phyloP scores from a whole-genome alignment of 225 moss, liverwort and hornwort species.

The Pseudisothecium myosuroides region DNA sequence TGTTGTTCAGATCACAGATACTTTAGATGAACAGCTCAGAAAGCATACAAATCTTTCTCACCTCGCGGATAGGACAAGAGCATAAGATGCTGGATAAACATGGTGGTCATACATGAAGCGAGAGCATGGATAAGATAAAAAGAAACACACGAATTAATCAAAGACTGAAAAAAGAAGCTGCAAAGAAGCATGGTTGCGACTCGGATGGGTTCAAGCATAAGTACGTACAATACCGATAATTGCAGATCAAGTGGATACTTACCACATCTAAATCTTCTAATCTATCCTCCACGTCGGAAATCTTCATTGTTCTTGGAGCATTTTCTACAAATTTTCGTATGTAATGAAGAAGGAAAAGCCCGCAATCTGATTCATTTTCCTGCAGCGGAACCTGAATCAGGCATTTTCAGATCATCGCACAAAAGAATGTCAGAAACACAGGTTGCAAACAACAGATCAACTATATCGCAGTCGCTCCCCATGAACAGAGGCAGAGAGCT shows the following conservation, averaged over 20 bases:
- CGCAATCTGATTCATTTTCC: constrained; percentile 91
- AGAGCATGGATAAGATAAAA: not conserved
- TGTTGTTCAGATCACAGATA: not conserved
- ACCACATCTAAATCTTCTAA: constrained; percentile 27
- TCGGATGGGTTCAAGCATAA: not conserved
- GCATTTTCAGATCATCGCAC: not conserved
- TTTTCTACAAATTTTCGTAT: constrained; percentile 49
- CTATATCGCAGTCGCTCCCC: not conserved
- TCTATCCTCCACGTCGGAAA: constrained; percentile 35
- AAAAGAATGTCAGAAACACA: not conserved
- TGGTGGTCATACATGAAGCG: not conserved
- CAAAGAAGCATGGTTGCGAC: not conserved
- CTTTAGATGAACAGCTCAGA: not conserved
- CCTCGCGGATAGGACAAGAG: not conserved
- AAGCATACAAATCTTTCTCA: not conserved
- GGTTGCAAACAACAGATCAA: not conserved
- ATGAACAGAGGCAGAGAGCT: not conserved
- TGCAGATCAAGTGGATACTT: not conserved
- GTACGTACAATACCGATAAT: not conserved
- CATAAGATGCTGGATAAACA: not conserved
- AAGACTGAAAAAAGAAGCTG: not conserved
- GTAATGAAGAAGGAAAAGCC: constrained; percentile 81
- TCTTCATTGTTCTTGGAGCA: constrained; percentile 46
- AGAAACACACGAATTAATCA: not conserved
- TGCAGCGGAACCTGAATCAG: constrained; percentile 68